Conservation (phyloP, 2,329 filamentous ascomycete genomes). For the Ambrosiella beaveri region DNA sequence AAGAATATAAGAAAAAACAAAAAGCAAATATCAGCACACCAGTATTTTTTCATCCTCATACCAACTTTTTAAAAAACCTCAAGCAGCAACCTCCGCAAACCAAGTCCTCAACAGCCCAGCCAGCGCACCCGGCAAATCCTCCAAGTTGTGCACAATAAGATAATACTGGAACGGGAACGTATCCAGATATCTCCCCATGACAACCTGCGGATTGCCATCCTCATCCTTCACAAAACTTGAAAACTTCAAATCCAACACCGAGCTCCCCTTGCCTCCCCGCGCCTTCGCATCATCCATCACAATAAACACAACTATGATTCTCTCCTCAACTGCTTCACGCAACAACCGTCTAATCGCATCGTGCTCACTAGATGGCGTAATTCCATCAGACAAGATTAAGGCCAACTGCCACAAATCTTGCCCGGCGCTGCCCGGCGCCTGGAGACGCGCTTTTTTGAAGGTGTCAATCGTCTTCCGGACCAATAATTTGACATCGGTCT, state of each 20-base stretch:
- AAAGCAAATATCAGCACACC: not conserved
- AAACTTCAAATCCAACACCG: constrained; percentile 76
- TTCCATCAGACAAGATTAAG: constrained; percentile 81
- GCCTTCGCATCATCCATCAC: constrained; percentile 55
- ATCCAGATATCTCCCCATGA: constrained; percentile 82
- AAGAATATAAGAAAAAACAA: not conserved
- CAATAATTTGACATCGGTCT: constrained; percentile 70
- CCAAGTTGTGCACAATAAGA: constrained; percentile 78
- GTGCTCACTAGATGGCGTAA: constrained; percentile 69
- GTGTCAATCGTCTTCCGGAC: constrained; percentile 61
- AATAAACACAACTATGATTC: constrained; percentile 97
- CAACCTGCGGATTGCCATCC: constrained; percentile 45
- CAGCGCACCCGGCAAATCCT: constrained; percentile 76
- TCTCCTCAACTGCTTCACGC: constrained; percentile 73
- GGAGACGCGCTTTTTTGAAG: constrained; percentile 60
- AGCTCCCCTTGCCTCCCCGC: constrained; percentile 18
- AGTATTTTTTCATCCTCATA: not conserved
- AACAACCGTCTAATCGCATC: constrained; percentile 67
- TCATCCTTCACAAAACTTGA: constrained; percentile 61
- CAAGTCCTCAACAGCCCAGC: constrained; percentile 82
- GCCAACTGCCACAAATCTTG: constrained; percentile 87
- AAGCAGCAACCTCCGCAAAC: constrained; percentile 58
- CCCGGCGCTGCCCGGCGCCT: constrained; percentile 24
- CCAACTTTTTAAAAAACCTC: constrained; percentile 7
- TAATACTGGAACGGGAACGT: constrained; percentile 96